Evolutionary conservation across 2,329 filamentous ascomycete genomes (phyloP), one percentile per base, ranked within the genome.

Genomic region (Alternaria sp.): DNA sequence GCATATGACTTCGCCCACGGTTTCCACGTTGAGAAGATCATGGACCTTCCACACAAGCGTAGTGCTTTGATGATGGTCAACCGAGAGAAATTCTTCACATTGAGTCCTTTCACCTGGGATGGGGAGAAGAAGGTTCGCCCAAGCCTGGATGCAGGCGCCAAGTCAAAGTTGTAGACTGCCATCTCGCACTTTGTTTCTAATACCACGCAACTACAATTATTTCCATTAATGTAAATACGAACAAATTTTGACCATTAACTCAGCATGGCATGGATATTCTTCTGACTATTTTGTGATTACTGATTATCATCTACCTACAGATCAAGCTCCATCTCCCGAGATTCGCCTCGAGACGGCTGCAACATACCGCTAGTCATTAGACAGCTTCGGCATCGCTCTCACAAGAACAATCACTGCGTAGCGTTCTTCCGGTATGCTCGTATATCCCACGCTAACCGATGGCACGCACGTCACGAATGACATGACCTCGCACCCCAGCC

Each of bases 1-100:
- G 87, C 88, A 63, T 93, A 93, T 76, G 91, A 94, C 69, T 85
- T 92, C 55, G 87, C 89, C 52, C 89, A 92, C 69, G 91, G 91
- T 1, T 89, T 93, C 69, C 87, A 87, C 7, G 82, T 93, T 38
- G 88, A 91, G 68, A 91, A 91, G 78, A 87, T 91, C 62, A 86
- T 92, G 63, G 90, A 92, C 67, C 78, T 92, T 63, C 89, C 89
- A 5, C 87, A 92, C 69, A 92, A 92, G 82, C 85, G 90, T 28
- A 89, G 89, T 58, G 89, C 88, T 2, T 85, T 91, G 62, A 85
- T 91, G 74, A 82, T 84, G 60, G 90, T 89, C 69, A 86, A 86
- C 52, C 81, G 90, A 8, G 88, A 89, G 74, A 83, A 89, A 58
- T 92, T 91, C 81, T 92, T 92, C 79, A 89, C 91, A 74, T 77